Percentiles rank a stretch among this genome's conserved stretches.
Evolutionary conservation across 805 yeast genomes (phyloP).

Genomic region (Myxozyma lipomycoides): DNA sequence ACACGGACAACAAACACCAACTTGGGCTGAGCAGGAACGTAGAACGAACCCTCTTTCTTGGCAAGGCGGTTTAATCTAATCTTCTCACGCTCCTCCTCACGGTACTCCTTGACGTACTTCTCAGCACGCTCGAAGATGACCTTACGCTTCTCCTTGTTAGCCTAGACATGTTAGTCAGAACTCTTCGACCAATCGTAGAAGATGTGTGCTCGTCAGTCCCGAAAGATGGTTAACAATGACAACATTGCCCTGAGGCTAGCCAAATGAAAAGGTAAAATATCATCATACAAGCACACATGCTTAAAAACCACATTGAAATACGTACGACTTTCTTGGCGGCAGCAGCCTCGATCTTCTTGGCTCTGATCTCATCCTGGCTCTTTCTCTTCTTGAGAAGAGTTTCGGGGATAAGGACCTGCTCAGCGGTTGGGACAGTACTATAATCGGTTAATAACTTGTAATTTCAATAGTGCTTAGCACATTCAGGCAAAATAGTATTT

Average conservation of each 20-base stretch:
- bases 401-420: conserved; percentile 43
- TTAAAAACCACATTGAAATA: not conserved
- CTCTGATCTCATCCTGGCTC: conserved; percentile 48
- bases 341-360: conserved; percentile 40
- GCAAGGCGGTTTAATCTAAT: conserved; percentile 85
- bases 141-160: conserved; percentile 48
- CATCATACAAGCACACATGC: conserved; percentile 20
- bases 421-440: conserved; percentile 45
- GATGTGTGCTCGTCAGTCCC: conserved; percentile 54
- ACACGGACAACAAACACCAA: conserved; percentile 68
- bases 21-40: conserved; percentile 71
- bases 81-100: conserved; percentile 76
- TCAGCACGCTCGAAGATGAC: conserved; percentile 87
- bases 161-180: conserved; percentile 32
- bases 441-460: conserved; percentile 29
- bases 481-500: conserved; percentile 16
- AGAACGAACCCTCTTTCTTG: conserved; percentile 89
- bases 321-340: conserved; percentile 35
- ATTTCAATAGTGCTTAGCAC: not conserved
- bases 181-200: not conserved
- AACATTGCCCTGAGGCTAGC: conserved; percentile 48
- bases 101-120: conserved; percentile 88
- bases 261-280: conserved; percentile 21
- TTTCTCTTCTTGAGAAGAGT: conserved; percentile 50
- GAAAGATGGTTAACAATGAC: conserved; percentile 84